These are phyloP conservation scores for Crithidia sp. DNA, from an alignment of 208 protist genomes.

Conservation along the genomic window DNA sequence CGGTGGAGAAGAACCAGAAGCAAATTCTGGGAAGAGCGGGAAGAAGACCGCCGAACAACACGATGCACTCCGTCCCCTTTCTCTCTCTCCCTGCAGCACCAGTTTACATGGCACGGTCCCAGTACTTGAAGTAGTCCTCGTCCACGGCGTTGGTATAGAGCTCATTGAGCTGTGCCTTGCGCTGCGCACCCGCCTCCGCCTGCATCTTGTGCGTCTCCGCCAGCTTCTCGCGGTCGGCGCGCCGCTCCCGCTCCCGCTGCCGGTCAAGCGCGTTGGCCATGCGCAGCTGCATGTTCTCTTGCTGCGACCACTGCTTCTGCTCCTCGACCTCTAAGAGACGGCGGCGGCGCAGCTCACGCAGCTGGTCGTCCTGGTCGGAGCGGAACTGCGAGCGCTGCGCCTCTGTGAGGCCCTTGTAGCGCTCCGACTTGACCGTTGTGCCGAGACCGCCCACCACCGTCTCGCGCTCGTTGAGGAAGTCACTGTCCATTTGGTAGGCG, in stretches of 20 bases:
- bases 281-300: conserved; percentile 88
- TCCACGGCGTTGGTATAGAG: conserved; percentile 89
- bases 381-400: conserved; percentile 61
- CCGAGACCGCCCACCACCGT: conserved; percentile 72
- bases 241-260: conserved; percentile 83
- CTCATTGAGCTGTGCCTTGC: conserved; percentile 66
- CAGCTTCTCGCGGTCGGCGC: conserved; percentile 66
- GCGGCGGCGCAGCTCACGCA: conserved; percentile 77
- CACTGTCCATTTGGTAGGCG: conserved; percentile 82
- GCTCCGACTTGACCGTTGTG: conserved; percentile 76
- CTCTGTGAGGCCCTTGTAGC: conserved; percentile 80
- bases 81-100: background rate
- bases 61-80: background rate
- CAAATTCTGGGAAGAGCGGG: too few relatives aligned
- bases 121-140: conserved; percentile 94
- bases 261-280: conserved; percentile 90
- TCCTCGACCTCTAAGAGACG: conserved; percentile 89
- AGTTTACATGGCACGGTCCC: conserved; percentile 77
- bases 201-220: conserved; percentile 74
- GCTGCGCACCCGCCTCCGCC: conserved; percentile 45
- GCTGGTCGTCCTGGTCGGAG: conserved; percentile 78
- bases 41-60: too few relatives aligned
- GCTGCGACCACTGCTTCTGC: conserved; percentile 84
- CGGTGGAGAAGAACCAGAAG: too few relatives aligned
- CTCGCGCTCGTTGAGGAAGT: conserved; percentile 92